phyloP scores from a whole-genome alignment of 2,329 filamentous ascomycete species.

The Aureobasidium leucospermi region DNA sequence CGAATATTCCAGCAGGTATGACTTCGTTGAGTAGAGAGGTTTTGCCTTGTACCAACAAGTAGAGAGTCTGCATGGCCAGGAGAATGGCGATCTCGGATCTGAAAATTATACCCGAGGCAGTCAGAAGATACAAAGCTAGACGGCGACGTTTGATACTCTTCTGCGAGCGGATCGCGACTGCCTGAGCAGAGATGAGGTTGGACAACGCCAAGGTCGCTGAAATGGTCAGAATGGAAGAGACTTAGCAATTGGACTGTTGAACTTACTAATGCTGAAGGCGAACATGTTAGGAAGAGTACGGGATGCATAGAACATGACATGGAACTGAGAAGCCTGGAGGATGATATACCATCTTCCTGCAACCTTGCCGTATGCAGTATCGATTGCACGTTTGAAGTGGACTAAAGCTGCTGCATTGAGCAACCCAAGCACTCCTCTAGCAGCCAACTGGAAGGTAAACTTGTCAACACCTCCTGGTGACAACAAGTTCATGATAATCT shows the following conservation, averaged over 20 bases:
- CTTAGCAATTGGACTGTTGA: neutral
- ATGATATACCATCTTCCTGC: slow-evolving; percentile 72
- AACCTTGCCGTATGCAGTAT: slow-evolving; percentile 58
- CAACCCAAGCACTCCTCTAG: slow-evolving; percentile 69
- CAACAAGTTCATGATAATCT: slow-evolving; percentile 21
- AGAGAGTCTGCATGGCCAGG: slow-evolving; percentile 59
- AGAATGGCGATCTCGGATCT: slow-evolving; percentile 83
- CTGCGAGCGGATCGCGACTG: slow-evolving; percentile 28
- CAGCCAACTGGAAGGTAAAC: slow-evolving; percentile 52
- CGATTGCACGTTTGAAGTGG: slow-evolving; percentile 57
- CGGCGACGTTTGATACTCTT: slow-evolving; percentile 45
- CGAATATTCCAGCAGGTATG: slow-evolving; percentile 57
- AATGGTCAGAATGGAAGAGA: slow-evolving; percentile 25
- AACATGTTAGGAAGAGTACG: slow-evolving; percentile 95
- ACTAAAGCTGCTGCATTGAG: slow-evolving; percentile 65
- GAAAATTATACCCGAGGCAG: slow-evolving; percentile 75
- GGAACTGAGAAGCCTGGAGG: slow-evolving; percentile 79
- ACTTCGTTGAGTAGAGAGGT: slow-evolving; percentile 51
- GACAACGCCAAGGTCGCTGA: slow-evolving; percentile 56
- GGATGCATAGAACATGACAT: slow-evolving; percentile 86
- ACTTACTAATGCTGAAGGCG: slow-evolving; percentile 76
- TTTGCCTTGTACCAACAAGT: slow-evolving; percentile 52
- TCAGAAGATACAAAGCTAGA: slow-evolving; percentile 65
- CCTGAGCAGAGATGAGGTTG: slow-evolving; percentile 42
- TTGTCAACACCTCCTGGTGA: neutral